Percentiles rank a stretch among this genome's conserved stretches.
phyloP scores from a whole-genome alignment of 179 eudicot species.

The Patellifolia procumbens region DNA sequence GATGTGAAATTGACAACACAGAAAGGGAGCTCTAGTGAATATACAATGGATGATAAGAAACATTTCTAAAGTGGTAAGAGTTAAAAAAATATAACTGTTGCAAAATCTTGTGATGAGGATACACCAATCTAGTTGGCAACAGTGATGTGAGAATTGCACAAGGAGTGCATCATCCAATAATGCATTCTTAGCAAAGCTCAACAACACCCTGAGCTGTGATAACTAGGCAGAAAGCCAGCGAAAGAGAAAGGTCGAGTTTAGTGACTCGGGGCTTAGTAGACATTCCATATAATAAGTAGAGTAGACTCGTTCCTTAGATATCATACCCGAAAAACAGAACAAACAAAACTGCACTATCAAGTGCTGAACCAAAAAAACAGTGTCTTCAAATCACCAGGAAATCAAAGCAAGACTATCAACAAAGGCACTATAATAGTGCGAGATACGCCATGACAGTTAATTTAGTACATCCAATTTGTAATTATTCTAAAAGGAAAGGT shows the following conservation, averaged over 20 bases:
- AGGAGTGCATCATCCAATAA: not conserved
- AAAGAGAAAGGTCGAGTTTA: too few relatives aligned
- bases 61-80: too few relatives aligned
- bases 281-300: not conserved
- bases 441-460: constrained; percentile 25
- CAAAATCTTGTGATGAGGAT: too few relatives aligned
- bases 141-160: not conserved
- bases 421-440: constrained; percentile 14
- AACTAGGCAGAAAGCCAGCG: too few relatives aligned
- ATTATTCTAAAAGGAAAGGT: constrained; percentile 26
- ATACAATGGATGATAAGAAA: too few relatives aligned
- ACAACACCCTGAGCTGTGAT: too few relatives aligned
- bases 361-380: constrained; percentile 15
- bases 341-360: constrained; percentile 18
- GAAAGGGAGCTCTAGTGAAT: too few relatives aligned
- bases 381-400: not conserved
- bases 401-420: constrained; percentile 20
- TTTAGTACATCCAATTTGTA: constrained; percentile 26
- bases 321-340: constrained; percentile 14
- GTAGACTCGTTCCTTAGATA: constrained; percentile 2
- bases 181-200: constrained; percentile 10
- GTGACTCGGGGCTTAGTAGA: too few relatives aligned
- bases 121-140: too few relatives aligned
- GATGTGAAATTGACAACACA: too few relatives aligned
- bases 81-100: too few relatives aligned